Conservation (phyloP, 805 yeast genomes). For the Saccharomyces eubayanus region DNA sequence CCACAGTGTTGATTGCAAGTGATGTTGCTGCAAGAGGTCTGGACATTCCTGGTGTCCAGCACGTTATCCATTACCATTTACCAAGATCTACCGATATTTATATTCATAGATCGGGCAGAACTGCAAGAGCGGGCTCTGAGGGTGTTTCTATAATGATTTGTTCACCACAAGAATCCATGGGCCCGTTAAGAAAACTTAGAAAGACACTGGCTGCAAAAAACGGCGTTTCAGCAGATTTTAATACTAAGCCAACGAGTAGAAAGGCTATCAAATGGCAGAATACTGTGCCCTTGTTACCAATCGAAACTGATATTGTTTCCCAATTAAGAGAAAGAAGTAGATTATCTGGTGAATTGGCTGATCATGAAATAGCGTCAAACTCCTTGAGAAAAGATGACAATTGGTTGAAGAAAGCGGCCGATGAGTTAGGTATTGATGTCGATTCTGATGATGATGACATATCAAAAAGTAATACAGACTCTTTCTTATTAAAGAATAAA, state of each 20-base stretch:
- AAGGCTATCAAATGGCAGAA: slow-evolving; percentile 39
- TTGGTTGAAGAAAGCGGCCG: slow-evolving; percentile 88
- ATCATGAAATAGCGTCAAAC: slow-evolving; percentile 52
- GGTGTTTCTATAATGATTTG: slow-evolving; percentile 94
- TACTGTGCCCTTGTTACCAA: slow-evolving; percentile 60
- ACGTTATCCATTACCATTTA: slow-evolving; percentile 90
- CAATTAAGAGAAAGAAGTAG: slow-evolving; percentile 63
- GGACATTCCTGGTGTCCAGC: slow-evolving; percentile 84
- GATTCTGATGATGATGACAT: slow-evolving; percentile 55
- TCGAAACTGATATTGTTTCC: slow-evolving; percentile 64
- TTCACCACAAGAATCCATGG: slow-evolving; percentile 88
- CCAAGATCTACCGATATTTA: slow-evolving; percentile 93
- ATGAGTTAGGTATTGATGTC: slow-evolving; percentile 78
- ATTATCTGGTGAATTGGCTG: slow-evolving; percentile 69
- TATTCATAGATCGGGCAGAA: slow-evolving; percentile 93
- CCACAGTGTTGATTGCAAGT: slow-evolving; percentile 77
- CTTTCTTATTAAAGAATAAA: slow-evolving; percentile 51
- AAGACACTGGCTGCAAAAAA: slow-evolving; percentile 38
- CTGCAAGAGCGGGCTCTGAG: slow-evolving; percentile 89
- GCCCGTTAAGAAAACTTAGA: slow-evolving; percentile 72
- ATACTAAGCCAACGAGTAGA: background rate
- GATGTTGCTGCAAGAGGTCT: slow-evolving; percentile 98
- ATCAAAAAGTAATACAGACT: slow-evolving; percentile 10
- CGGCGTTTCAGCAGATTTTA: slow-evolving; percentile 7
- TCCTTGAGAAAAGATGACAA: slow-evolving; percentile 58